A percentile compares a stretch with the other conserved stretches of the same genome.
phyloP scores from a whole-genome alignment of 73 alveolate species.

The Urostyla sp. region DNA sequence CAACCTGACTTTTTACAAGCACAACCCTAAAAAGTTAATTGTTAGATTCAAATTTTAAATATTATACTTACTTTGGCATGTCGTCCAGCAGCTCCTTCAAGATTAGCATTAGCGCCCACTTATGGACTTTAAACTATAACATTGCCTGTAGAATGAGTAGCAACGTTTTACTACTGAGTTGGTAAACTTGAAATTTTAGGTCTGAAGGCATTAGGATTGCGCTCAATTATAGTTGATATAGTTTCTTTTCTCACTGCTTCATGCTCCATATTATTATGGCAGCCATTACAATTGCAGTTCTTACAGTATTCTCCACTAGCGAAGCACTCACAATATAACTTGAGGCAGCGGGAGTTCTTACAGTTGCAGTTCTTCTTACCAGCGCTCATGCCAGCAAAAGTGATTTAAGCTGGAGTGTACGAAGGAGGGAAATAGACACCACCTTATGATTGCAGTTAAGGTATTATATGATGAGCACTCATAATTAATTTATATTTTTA shows the following conservation, averaged over 20 bases:
- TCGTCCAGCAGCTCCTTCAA: conserved; percentile 27
- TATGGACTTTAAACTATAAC: conserved; percentile 10
- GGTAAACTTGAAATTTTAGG: conserved; percentile 68
- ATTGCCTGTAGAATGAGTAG: background rate
- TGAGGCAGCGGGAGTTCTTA: conserved; percentile 78
- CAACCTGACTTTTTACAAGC: conserved; percentile 92
- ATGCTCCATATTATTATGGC: conserved; percentile 74
- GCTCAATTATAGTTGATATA: conserved; percentile 55
- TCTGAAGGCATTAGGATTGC: conserved; percentile 80
- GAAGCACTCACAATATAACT: conserved; percentile 86
- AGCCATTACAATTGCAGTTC: conserved; percentile 80
- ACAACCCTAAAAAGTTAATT: conserved; percentile 76
- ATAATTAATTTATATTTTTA: too few relatives aligned
- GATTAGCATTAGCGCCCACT: background rate
- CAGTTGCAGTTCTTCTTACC: conserved; percentile 75
- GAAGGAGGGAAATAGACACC: conserved; percentile 39
- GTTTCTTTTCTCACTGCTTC: conserved; percentile 58
- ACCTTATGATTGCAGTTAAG: too few relatives aligned
- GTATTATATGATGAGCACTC: too few relatives aligned
- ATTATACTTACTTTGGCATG: conserved; percentile 39
- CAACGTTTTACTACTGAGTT: background rate
- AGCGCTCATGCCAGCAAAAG: background rate
- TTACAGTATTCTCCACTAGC: conserved; percentile 76
- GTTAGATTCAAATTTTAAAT: background rate
- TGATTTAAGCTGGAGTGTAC: background rate